Conservation (phyloP, 2,329 filamentous ascomycete species). For the Hypoxylon sp. region DNA sequence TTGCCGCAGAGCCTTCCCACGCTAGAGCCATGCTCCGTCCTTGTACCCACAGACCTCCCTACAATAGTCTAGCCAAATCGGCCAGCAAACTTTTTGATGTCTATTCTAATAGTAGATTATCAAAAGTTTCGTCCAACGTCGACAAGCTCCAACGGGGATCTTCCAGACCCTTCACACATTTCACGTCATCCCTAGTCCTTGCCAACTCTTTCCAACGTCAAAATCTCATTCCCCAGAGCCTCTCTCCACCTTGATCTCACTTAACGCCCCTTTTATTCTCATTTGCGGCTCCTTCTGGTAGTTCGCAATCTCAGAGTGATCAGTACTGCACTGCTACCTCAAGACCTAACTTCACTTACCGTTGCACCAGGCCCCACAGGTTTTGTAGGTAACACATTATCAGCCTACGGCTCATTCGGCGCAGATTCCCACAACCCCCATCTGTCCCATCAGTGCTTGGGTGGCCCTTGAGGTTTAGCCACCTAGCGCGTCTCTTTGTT, state of each 20-base stretch:
- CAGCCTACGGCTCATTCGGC: conserved; percentile 66
- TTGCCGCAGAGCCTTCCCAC: conserved; percentile 49
- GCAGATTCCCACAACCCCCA: conserved; percentile 58
- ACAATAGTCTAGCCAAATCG: conserved; percentile 44
- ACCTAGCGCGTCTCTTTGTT: conserved; percentile 41
- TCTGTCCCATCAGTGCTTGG: conserved; percentile 41
- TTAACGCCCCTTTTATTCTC: conserved; percentile 31
- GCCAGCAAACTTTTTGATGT: conserved; percentile 42
- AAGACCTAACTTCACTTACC: conserved; percentile 47
- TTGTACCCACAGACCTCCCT: conserved; percentile 41
- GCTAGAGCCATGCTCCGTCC: conserved; percentile 48
- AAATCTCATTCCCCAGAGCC: conserved; percentile 27
- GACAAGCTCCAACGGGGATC: conserved; percentile 32
- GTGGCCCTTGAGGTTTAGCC: conserved; percentile 44
- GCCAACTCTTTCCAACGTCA: conserved; percentile 28
- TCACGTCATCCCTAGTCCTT: conserved; percentile 41
- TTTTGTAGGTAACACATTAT: conserved; percentile 58
- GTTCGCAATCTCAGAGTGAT: conserved; percentile 31
- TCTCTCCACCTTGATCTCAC: conserved; percentile 39
- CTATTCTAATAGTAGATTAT: conserved; percentile 37
- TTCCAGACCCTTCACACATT: conserved; percentile 39
- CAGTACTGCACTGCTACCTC: conserved; percentile 46
- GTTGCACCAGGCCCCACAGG: conserved; percentile 54
- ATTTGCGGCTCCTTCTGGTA: conserved; percentile 45
- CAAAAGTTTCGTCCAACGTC: conserved; percentile 30